phyloP scores from a whole-genome alignment of 169 alveolate species.

The Eimeria acervulina region DNA sequence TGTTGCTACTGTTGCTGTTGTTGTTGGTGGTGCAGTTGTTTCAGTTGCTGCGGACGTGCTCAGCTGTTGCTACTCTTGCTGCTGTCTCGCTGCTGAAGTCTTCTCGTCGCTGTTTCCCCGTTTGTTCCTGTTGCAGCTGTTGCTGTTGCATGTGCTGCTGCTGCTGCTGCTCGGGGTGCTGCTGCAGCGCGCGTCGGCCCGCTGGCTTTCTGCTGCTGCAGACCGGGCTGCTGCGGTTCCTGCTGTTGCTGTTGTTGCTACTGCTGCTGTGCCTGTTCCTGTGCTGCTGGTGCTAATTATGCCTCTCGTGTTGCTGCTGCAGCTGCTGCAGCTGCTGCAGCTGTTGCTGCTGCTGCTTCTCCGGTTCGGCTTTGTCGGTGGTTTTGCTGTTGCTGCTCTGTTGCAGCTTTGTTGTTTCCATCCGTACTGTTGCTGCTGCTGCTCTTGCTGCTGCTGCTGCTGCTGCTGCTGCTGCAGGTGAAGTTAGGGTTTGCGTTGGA shows the following conservation, averaged over 20 bases:
- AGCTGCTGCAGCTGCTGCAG: too few relatives aligned
- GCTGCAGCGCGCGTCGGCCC: too few relatives aligned
- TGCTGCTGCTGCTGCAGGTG: neutral
- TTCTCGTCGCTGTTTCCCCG: too few relatives aligned
- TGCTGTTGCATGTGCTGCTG: neutral
- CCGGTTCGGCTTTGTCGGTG: neutral
- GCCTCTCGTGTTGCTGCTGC: too few relatives aligned
- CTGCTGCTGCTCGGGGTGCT: slow-evolving; percentile 6
- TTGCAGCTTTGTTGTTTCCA: neutral
- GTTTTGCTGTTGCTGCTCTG: neutral
- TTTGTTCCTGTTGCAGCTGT: neutral
- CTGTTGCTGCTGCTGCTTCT: neutral
- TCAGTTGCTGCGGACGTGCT: slow-evolving; percentile 1
- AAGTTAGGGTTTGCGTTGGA: neutral
- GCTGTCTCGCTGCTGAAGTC: too few relatives aligned
- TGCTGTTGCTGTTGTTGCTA: too few relatives aligned
- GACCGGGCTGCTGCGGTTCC: neutral
- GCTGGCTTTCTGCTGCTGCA: neutral
- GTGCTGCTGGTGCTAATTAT: too few relatives aligned
- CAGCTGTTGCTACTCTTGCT: too few relatives aligned
- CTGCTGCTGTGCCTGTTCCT: too few relatives aligned
- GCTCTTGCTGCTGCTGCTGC: neutral
- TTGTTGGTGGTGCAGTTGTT: too few relatives aligned
- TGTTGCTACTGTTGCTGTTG: neutral
- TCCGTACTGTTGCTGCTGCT: neutral